Percentiles rank a stretch among this genome's conserved stretches.
These are phyloP conservation scores for Vitis vinifera DNA, from an alignment of 164 flowering plant genomes.

Conservation along the genomic window ASM3070453v1 NC_081822.1:11485501-11486000, in stretches of 20 bases:
- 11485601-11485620: constrained; percentile 47
- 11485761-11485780: too few relatives aligned
- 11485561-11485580: constrained; percentile 55
- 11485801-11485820: too few relatives aligned
- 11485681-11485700: neutral
- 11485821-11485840: too few relatives aligned
- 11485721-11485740: neutral
- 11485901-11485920: too few relatives aligned
- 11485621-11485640: constrained; percentile 83
- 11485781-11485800: too few relatives aligned
- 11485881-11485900: too few relatives aligned
- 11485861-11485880: too few relatives aligned
- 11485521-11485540: constrained; percentile 60
- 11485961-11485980: too few relatives aligned
- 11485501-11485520: constrained; percentile 78
- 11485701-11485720: neutral
- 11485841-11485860: too few relatives aligned
- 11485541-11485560: constrained; percentile 67
- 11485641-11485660: neutral
- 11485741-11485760: neutral
- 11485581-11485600: constrained; percentile 53
- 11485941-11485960: too few relatives aligned
- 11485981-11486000: too few relatives aligned
- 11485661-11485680: neutral
- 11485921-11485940: too few relatives aligned